Evolutionary conservation across 1,139 yeast species (phyloP), one percentile per base, ranked within the genome.

Genomic region (Candida neerlandica): DNA sequence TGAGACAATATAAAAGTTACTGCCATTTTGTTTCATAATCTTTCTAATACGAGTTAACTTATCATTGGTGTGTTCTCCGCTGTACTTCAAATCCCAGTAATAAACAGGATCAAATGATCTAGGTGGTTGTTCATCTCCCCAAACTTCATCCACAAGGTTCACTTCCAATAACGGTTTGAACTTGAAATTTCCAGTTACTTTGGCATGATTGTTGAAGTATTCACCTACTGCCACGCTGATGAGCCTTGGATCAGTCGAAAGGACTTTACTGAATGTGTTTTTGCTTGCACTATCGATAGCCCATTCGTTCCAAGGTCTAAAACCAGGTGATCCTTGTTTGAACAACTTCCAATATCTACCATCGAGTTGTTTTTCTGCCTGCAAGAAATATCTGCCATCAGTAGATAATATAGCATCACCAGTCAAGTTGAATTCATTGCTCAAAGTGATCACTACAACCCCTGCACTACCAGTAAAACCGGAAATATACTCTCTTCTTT

Each of bases 401-500:
- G 86, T 81, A 0, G 84, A 76, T 33, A 81, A 61, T 0, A 78
- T 81, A 4, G 80, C 80, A 32, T 61, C 77, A 54, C 75, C 81
- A 19, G 59, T 51, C 46, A 69, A 60, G 1, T 53, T 48, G 0
- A 60, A 65, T 2, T 49, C 64, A 51, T 72, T 71, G 11, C 67
- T 70, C 43, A 78, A 62, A 0, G 84, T 77, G 9, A 81, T 70
- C 11, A 81, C 69, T 1, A 82, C 83, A 19, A 80, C 63, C 10
- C 86, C 86, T 9, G 85, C 81, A 58, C 83, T 77, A 1, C 86
- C 86, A 2, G 82, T 77, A 55, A 81, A 81, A 0, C 82, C 85
- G 15, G 77, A 64, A 14, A 81, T 70, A 54, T 57, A 81, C 53
- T 73, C 81, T 49, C 85, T 65, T 47, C 85, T 66, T 47, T 72